Evolutionary conservation across 202 grass and related monocot genomes (phyloP).

Genomic region (Musa balbisiana): DNA sequence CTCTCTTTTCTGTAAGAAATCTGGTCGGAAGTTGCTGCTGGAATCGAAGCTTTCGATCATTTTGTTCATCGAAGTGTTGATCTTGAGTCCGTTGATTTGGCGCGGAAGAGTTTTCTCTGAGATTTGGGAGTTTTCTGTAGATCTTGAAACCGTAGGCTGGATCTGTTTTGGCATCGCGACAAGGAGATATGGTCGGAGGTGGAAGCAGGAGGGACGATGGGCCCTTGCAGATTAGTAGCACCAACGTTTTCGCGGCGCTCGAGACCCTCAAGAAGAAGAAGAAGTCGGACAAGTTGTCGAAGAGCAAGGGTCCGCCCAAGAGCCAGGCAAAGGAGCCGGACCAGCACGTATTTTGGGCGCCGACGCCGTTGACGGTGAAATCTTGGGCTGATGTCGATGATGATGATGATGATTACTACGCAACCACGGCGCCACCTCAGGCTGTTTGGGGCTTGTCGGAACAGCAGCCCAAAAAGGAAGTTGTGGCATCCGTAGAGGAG

Average conservation of each 20-base stretch:
- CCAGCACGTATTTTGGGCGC: conserved; percentile 30
- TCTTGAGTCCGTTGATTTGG: background rate
- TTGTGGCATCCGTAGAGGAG: background rate
- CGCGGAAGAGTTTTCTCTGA: background rate
- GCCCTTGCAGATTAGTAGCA: conserved; percentile 1
- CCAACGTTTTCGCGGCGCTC: background rate
- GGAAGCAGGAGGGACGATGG: conserved; percentile 21
- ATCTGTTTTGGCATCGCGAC: background rate
- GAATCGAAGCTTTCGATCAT: background rate
- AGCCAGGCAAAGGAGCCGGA: conserved; percentile 15
- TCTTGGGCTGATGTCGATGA: conserved; percentile 41
- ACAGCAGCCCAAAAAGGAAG: conserved; percentile 6
- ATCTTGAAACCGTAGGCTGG: background rate
- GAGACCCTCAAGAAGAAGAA: conserved; percentile 16
- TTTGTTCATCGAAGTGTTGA: background rate
- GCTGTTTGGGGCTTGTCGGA: conserved; percentile 12
- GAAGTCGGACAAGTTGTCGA: conserved; percentile 20
- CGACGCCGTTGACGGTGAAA: conserved; percentile 27
- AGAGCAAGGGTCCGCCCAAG: conserved; percentile 21
- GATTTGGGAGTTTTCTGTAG: background rate
- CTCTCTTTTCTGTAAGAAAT: background rate
- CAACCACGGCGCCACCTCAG: conserved; percentile 26
- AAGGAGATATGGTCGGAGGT: conserved; percentile 11
- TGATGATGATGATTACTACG: conserved; percentile 30
- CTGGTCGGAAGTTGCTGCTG: background rate